phyloP scores from a whole-genome alignment of 2,329 filamentous ascomycete genomes.

The Aspergillus sp. region DNA sequence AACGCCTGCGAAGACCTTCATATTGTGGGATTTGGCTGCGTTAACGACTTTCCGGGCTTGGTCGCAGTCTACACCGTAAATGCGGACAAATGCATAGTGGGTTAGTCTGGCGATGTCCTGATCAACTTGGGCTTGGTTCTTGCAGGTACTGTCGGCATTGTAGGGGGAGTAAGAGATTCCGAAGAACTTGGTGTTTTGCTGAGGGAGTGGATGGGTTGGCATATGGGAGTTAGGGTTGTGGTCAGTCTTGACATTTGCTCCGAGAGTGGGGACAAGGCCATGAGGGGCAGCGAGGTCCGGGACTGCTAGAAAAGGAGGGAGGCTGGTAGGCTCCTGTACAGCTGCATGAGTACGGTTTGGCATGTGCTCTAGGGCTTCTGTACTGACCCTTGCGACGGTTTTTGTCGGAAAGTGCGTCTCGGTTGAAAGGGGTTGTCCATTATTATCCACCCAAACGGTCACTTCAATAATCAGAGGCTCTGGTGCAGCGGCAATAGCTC shows the following conservation, averaged over 20 bases:
- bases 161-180: constrained; percentile 66
- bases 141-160: constrained; percentile 65
- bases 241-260: neutral
- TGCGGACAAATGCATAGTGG: constrained; percentile 67
- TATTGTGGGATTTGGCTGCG: constrained; percentile 65
- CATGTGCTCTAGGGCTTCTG: neutral
- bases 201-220: constrained; percentile 8
- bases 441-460: constrained; percentile 64
- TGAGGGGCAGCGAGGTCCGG: constrained; percentile 1
- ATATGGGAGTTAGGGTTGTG: constrained; percentile 15
- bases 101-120: constrained; percentile 65
- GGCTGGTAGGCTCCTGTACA: constrained; percentile 1
- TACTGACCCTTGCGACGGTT: constrained; percentile 19
- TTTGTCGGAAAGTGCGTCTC: constrained; percentile 32
- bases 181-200: constrained; percentile 29
- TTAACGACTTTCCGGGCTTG: constrained; percentile 67
- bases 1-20: constrained; percentile 76
- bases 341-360: neutral
- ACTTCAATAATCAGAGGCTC: constrained; percentile 48
- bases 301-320: constrained; percentile 11
- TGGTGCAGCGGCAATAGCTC: constrained; percentile 41
- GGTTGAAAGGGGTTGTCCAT: constrained; percentile 56
- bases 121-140: constrained; percentile 65
- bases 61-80: constrained; percentile 81
- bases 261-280: constrained; percentile 8